These are phyloP conservation scores for Lentinula detonsa DNA, from an alignment of 768 basidiomycete genomes.

Conservation along the genomic window DNA sequence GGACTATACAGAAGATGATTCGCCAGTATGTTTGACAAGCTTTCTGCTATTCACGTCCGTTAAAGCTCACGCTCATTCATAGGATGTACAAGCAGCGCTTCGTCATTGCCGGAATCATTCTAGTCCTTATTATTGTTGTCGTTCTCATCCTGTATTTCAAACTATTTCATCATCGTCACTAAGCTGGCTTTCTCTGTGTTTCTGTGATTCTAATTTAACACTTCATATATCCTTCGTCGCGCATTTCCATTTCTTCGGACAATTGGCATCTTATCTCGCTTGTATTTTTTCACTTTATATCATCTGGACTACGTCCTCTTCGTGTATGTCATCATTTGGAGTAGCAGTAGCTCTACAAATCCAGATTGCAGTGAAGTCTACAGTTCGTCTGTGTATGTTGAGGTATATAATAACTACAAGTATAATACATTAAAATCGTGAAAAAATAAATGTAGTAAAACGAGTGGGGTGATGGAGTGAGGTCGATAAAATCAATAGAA, in stretches of 20 bases:
- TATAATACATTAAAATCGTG: background rate
- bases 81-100: slow-evolving; percentile 93
- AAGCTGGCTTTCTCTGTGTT: background rate
- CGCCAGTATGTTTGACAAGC: slow-evolving; percentile 53
- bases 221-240: background rate
- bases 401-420: background rate
- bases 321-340: background rate
- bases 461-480: background rate
- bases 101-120: slow-evolving; percentile 70
- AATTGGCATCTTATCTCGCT: background rate
- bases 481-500: background rate
- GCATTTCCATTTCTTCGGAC: background rate
- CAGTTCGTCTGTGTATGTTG: too few species aligned
- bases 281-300: background rate
- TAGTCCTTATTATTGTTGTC: slow-evolving; percentile 73
- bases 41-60: background rate
- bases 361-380: too few species aligned
- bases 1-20: slow-evolving; percentile 91
- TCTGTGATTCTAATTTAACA: background rate
- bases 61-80: background rate
- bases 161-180: slow-evolving; percentile 13
- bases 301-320: background rate
- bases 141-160: slow-evolving; percentile 69
- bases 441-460: background rate
- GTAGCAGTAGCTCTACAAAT: background rate